These are phyloP conservation scores for Vinca major DNA, from an alignment of 305 asterid genomes.

Conservation along the genomic window DNA sequence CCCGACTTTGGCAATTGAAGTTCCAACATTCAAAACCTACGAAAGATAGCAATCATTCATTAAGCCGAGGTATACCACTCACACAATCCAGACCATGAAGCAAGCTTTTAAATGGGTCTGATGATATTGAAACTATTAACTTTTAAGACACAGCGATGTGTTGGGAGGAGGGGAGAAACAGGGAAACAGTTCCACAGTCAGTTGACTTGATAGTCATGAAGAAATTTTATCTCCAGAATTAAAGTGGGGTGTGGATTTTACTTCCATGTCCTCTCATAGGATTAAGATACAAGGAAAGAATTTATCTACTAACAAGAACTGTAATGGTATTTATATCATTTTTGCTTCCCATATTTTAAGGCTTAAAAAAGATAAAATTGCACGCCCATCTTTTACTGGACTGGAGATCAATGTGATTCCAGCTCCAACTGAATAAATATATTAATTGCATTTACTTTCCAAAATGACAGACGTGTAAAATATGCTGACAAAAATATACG, in stretches of 20 bases:
- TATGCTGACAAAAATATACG: background rate
- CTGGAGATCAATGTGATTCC: background rate
- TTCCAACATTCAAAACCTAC: constrained; percentile 82
- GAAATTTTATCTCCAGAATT: background rate
- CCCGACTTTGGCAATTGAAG: constrained; percentile 87
- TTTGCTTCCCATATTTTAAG: background rate
- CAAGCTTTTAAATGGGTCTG: background rate
- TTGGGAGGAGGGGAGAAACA: background rate
- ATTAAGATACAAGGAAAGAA: background rate
- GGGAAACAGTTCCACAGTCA: background rate
- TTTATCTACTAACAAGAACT: background rate
- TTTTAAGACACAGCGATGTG: background rate
- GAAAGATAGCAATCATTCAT: constrained; percentile 9
- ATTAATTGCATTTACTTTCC: background rate
- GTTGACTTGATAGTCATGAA: background rate
- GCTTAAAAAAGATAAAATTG: background rate
- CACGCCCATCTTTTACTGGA: background rate
- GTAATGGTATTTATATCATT: background rate
- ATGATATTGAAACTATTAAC: background rate
- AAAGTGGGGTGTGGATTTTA: background rate
- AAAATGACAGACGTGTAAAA: background rate
- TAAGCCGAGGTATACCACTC: background rate
- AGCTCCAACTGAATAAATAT: background rate
- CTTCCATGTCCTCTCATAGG: background rate
- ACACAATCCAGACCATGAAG: background rate